A percentile compares a stretch with the other conserved stretches of the same genome.
Evolutionary conservation across 1,284 basidiomycete genomes (phyloP).

Genomic region (Malassezia globosa): DNA sequence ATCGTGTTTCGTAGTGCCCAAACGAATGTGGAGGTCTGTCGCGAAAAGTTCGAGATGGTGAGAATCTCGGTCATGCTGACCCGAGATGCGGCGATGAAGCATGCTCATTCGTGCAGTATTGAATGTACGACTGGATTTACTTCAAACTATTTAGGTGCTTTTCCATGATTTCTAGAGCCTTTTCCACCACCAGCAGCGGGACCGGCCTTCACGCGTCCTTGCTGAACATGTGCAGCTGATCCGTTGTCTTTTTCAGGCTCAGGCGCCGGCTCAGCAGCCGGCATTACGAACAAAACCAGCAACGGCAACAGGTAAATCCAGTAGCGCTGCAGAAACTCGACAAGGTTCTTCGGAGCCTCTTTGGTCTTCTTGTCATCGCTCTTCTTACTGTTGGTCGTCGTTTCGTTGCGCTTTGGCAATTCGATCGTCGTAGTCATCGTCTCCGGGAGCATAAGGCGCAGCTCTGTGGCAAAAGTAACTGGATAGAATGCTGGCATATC

Average conservation of each 20-base stretch:
- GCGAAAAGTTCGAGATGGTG: no score
- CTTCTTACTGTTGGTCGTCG: not conserved
- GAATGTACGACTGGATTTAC: no score
- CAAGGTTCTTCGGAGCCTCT: slow-evolving; percentile 19
- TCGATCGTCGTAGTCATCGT: not conserved
- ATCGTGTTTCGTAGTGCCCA: no score
- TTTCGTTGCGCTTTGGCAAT: not conserved
- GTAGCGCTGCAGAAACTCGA: slow-evolving; percentile 29
- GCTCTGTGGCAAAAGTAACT: not conserved
- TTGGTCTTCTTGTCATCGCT: slow-evolving; percentile 18
- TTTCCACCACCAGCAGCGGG: slow-evolving; percentile 2
- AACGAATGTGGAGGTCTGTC: no score
- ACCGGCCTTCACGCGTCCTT: slow-evolving; percentile 1
- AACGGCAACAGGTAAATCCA: slow-evolving; percentile 32
- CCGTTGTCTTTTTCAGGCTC: not conserved
- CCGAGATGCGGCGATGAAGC: no score
- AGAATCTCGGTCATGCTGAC: no score
- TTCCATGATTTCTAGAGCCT: no score
- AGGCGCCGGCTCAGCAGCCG: slow-evolving; percentile 19
- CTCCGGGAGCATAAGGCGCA: slow-evolving; percentile 3
- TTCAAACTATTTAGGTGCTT: no score
- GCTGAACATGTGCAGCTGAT: not conserved
- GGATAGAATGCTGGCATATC: not conserved
- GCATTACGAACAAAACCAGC: slow-evolving; percentile 23
- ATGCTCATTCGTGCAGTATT: no score